Percentiles rank a stretch among this genome's conserved stretches.
Conservation (phyloP, 176 grass and related monocot genomes). For the Hordeum vulgare region DNA sequence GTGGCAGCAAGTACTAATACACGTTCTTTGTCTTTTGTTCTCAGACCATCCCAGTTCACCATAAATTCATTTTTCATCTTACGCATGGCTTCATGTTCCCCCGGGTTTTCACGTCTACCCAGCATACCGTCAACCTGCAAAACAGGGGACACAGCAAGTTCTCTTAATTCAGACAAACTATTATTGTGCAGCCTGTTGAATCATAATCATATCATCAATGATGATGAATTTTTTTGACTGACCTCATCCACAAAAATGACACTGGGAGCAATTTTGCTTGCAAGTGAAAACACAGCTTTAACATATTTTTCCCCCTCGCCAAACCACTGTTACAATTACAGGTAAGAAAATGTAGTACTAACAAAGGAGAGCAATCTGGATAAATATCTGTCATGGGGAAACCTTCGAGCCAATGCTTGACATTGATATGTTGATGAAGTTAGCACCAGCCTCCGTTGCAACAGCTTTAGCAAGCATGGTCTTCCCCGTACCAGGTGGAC, state of each 20-base stretch:
- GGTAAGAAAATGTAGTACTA: conserved; percentile 9
- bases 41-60: conserved; percentile 98
- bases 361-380: conserved; percentile 24
- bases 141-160: background rate
- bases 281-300: conserved; percentile 92
- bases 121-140: conserved; percentile 90
- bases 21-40: conserved; percentile 91
- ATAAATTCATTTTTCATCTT: conserved; percentile 99
- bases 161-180: background rate
- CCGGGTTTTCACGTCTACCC: conserved; percentile 93
- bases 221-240: conserved; percentile 22
- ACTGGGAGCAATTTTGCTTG: conserved; percentile 98
- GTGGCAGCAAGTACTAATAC: conserved; percentile 97
- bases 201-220: conserved; percentile 4
- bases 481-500: conserved; percentile 93
- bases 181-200: background rate
- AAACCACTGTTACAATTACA: conserved; percentile 79
- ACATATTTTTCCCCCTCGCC: conserved; percentile 98
- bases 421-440: conserved; percentile 99
- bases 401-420: conserved; percentile 99
- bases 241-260: conserved; percentile 99
- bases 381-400: conserved; percentile 1
- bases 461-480: conserved; percentile 99
- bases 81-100: conserved; percentile 98
- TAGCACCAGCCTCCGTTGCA: conserved; percentile 96